phyloP scores from a whole-genome alignment of 1,139 yeast species.

The Nadsonia starkeyi-henricii region DNA sequence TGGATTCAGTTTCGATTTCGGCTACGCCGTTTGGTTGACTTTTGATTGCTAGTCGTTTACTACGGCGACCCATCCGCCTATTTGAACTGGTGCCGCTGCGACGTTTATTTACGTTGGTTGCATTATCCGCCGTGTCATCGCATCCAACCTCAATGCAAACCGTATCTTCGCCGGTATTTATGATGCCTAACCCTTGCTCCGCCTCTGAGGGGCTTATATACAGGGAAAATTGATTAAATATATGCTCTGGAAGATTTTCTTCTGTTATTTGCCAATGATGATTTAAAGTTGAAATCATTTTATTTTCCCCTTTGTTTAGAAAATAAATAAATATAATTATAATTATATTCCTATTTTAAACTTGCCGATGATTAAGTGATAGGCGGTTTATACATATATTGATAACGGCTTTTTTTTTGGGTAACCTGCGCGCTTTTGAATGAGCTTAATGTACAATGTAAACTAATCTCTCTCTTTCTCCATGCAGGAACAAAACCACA shows the following conservation, averaged over 20 bases:
- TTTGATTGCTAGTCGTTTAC: slow-evolving; percentile 22
- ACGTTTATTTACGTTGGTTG: not conserved
- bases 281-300: not conserved
- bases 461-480: too few species aligned
- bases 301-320: too few species aligned
- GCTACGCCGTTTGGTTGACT: too few species aligned
- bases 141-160: slow-evolving; percentile 2
- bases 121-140: not conserved
- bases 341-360: too few species aligned
- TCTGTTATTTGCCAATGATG: not conserved
- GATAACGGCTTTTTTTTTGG: too few species aligned
- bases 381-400: too few species aligned
- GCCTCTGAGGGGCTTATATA: not conserved
- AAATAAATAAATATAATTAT: too few species aligned
- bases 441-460: too few species aligned
- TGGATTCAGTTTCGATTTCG: not conserved
- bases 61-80: slow-evolving; percentile 29
- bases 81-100: not conserved
- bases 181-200: slow-evolving; percentile 2
- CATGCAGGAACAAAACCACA: too few species aligned
- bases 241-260: slow-evolving; percentile 2
- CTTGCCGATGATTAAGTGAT: too few species aligned
- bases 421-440: too few species aligned
- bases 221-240: slow-evolving; percentile 2
- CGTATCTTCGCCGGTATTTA: not conserved